Base-by-base conservation (phyloP, 805 yeast species). In the Cyberlindnera japonica region DNA sequence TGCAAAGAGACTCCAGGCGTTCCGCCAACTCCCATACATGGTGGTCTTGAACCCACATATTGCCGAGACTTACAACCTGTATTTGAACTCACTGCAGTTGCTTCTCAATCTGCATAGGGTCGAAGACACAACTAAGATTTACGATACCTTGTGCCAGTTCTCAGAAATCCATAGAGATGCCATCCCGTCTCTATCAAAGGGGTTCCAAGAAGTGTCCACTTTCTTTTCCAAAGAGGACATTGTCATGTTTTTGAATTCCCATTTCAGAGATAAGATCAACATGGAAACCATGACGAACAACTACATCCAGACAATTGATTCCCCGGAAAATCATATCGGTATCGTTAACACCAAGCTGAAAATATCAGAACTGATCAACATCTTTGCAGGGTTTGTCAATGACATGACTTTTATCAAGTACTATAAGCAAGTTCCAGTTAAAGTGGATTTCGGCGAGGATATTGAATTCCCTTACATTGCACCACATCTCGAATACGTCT, bases 211-310 rank as follows among this genome's bases (percentile, higher is more conserved):
- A 57, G 81, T 81, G 4, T 58, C 68, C 41, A 64, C 65, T 23
- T 62, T 74, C 28, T 57, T 57, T 37, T 77, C 75, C 3, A 61
- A 68, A 22, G 69, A 67, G 7, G 67, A 74, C 20, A 75, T 84
- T 30, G 77, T 81, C 39, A 54, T 58, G 3, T 85, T 90, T 50
- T 66, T 91, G 48, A 86, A 87, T 55, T 64, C 69, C 10, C 97
- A 91, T 64, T 69, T 91, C 51, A 70, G 75, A 40, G 96, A 90
- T 50, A 72, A 97, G 46, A 90, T 91, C 30, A 74, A 90, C 49
- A 86, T 93, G 80, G 78, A 96, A 42, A 67, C 90, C 36, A 69
- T 89, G 39, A 89, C 95, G 0, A 90, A 85, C 47, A 96, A 93
- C 60, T 95, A 85, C 62, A 72, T 87, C 17, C 74, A 75, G 38